phyloP scores from a whole-genome alignment of 2,329 filamentous ascomycete genomes.

The Grosmannia serpens region DNA sequence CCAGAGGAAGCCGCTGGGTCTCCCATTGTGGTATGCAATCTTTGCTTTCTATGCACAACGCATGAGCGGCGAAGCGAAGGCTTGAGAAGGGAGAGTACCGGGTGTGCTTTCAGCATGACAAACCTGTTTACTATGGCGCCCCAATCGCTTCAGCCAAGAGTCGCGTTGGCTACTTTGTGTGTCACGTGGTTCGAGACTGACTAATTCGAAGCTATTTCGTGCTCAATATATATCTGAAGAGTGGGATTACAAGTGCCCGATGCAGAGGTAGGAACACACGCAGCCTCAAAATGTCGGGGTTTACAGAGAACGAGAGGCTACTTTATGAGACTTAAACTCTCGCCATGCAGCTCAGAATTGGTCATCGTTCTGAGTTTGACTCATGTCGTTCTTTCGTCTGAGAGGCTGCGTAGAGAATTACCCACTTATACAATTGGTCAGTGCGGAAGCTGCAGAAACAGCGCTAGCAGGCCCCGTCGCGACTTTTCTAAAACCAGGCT shows the following conservation, averaged over 20 bases:
- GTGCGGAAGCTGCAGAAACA: not conserved
- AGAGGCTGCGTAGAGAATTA: not conserved
- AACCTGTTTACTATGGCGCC: slow-evolving; percentile 10
- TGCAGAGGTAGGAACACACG: too few relatives aligned
- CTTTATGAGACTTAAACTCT: not conserved
- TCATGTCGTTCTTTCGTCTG: not conserved
- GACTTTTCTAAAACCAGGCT: not conserved
- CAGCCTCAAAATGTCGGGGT: not conserved
- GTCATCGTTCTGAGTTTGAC: not conserved
- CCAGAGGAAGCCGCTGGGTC: not conserved
- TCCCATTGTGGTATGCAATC: slow-evolving; percentile 1
- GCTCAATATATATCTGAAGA: too few relatives aligned
- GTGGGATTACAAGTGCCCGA: too few relatives aligned
- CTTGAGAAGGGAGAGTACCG: not conserved
- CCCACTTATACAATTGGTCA: not conserved
- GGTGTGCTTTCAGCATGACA: slow-evolving; percentile 9
- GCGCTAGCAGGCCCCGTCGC: not conserved
- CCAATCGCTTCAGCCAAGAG: not conserved
- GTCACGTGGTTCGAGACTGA: not conserved
- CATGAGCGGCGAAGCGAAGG: slow-evolving; percentile 4
- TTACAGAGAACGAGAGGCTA: not conserved
- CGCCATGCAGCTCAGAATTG: not conserved
- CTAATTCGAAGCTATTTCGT: too few relatives aligned
- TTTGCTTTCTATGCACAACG: not conserved
- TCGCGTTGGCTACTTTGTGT: not conserved